Conservation (phyloP, 2,329 filamentous ascomycete species). For the Calonectria montana region DNA sequence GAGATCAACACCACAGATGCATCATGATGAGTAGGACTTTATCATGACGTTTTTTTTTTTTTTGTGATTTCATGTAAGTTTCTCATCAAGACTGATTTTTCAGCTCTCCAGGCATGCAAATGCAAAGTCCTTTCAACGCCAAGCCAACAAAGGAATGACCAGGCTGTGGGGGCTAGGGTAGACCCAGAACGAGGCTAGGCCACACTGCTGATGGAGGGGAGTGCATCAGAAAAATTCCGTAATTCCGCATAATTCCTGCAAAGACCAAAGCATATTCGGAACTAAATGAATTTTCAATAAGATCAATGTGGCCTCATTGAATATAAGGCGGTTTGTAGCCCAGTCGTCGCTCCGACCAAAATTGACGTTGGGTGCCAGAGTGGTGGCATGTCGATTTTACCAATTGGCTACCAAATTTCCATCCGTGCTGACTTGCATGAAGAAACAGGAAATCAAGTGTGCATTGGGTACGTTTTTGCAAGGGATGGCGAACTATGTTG, state of each 20-base stretch:
- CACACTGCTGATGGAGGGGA: neutral
- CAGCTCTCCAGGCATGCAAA: neutral
- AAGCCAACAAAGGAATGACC: neutral
- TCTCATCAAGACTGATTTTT: neutral
- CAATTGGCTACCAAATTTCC: too few species aligned
- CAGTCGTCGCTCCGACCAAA: neutral
- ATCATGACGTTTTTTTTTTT: neutral
- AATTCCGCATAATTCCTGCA: neutral
- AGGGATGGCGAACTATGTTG: too few species aligned
- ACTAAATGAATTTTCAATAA: neutral
- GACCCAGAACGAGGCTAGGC: neutral
- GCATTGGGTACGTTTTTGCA: too few species aligned
- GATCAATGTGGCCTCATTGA: neutral
- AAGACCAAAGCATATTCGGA: neutral
- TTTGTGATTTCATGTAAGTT: neutral
- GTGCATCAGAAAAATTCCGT: neutral
- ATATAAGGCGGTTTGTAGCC: neutral
- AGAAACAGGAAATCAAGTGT: neutral
- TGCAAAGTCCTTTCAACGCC: neutral
- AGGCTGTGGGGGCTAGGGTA: neutral
- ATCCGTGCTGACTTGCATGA: neutral
- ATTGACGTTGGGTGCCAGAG: neutral
- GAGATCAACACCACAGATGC: neutral
- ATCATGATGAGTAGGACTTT: neutral
- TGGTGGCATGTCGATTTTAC: neutral